Conservation (phyloP, 768 basidiomycete species). For the Mycena venus region DNA sequence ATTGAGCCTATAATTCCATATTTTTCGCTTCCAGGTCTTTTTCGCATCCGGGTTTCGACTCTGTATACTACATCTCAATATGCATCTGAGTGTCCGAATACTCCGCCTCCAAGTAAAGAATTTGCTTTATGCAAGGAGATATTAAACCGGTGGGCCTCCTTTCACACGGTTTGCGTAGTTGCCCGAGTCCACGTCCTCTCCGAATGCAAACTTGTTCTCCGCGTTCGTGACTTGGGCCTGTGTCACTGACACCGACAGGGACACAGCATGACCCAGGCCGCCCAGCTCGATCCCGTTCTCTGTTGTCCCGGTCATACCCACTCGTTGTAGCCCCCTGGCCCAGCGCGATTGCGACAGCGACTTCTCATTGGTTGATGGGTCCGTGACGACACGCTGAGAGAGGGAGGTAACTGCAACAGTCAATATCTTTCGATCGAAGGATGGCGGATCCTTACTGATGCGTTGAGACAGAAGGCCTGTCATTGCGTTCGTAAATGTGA, state of each 20-base stretch:
- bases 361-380: neutral
- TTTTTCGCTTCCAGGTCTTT: too few species aligned
- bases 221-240: neutral
- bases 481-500: neutral
- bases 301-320: neutral
- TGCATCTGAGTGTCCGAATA: neutral
- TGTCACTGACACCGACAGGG: neutral
- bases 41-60: too few species aligned
- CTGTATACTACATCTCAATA: neutral
- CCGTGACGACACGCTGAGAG: neutral
- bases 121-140: neutral
- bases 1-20: too few species aligned
- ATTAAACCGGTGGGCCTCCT: neutral
- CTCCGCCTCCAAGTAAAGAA: neutral
- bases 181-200: neutral
- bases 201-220: neutral
- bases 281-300: neutral
- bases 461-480: conserved; percentile 2
- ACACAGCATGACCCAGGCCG: neutral
- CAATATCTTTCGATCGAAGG: neutral
- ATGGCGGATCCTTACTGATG: neutral
- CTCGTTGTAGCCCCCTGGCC: neutral
- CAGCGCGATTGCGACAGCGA: neutral
- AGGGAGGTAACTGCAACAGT: neutral
- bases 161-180: neutral